Conservation (phyloP, 2,329 filamentous ascomycete species). For the Pyricularia sp. region DNA sequence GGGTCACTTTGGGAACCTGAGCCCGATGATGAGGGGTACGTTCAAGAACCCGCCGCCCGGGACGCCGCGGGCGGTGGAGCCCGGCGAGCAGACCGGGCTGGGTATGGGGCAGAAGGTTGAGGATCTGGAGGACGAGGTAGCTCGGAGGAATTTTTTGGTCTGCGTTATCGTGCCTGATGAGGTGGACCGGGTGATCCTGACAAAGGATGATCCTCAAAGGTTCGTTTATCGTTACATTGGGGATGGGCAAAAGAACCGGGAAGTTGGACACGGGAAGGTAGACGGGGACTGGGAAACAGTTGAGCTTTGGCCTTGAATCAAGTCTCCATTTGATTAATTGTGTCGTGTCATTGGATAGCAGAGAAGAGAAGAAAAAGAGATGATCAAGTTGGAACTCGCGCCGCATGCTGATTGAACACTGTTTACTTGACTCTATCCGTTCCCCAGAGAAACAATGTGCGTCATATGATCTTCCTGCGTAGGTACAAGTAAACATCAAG, state of each 20-base stretch:
- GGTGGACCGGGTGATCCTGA: conserved; percentile 67
- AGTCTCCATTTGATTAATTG: not conserved
- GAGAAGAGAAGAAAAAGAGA: not conserved
- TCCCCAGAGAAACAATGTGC: too few relatives aligned
- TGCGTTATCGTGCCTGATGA: conserved; percentile 72
- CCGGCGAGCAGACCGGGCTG: conserved; percentile 30
- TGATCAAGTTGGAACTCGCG: not conserved
- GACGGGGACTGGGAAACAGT: conserved; percentile 53
- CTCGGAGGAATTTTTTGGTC: conserved; percentile 69
- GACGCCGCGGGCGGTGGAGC: conserved; percentile 41
- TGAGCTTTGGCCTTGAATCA: conserved; percentile 57
- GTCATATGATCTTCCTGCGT: not conserved
- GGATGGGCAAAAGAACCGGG: conserved; percentile 18
- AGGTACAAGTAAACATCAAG: too few relatives aligned
- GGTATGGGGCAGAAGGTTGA: conserved; percentile 56
- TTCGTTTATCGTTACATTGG: conserved; percentile 57
- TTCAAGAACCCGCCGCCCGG: conserved; percentile 68
- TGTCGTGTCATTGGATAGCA: not conserved
- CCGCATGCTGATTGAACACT: not conserved
- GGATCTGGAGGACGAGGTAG: conserved; percentile 59
- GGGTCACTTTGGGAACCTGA: conserved; percentile 82
- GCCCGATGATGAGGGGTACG: conserved; percentile 67
- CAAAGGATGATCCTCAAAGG: conserved; percentile 51
- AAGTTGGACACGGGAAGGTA: conserved; percentile 23
- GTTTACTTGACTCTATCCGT: too few relatives aligned